Evolutionary conservation across 1,139 yeast species (phyloP).

Genomic region (Blastobotrys proliferans): DNA sequence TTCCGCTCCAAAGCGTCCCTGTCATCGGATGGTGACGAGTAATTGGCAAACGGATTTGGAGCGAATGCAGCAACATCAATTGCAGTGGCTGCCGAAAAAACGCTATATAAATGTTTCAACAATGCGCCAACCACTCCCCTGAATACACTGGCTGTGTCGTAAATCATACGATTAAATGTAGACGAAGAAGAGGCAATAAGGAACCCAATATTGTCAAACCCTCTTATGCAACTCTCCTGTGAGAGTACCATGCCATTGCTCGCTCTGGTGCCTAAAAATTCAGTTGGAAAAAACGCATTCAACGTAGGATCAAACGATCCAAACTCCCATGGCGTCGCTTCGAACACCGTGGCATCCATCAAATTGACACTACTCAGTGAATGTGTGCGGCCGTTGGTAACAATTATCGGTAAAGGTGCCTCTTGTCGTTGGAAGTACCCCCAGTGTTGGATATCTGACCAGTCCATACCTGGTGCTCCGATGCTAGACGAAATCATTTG

Average conservation of each 20-base stretch:
- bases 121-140: not conserved
- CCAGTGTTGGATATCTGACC: slow-evolving; percentile 55
- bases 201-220: slow-evolving; percentile 73
- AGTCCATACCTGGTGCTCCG: slow-evolving; percentile 60
- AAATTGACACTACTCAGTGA: slow-evolving; percentile 29
- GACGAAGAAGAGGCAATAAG: slow-evolving; percentile 74
- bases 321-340: slow-evolving; percentile 75
- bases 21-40: not conserved
- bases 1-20: not conserved
- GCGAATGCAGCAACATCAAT: slow-evolving; percentile 61
- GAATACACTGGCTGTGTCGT: not conserved
- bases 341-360: slow-evolving; percentile 66
- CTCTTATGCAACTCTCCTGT: slow-evolving; percentile 48
- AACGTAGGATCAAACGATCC: slow-evolving; percentile 88
- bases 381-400: slow-evolving; percentile 74
- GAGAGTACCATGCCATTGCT: slow-evolving; percentile 60
- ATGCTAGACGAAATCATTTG: slow-evolving; percentile 55
- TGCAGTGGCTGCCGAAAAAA: slow-evolving; percentile 25
- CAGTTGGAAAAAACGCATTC: slow-evolving; percentile 59
- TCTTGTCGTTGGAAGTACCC: slow-evolving; percentile 50
- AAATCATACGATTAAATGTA: slow-evolving; percentile 57
- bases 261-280: slow-evolving; percentile 70
- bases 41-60: slow-evolving; percentile 64
- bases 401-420: slow-evolving; percentile 83
- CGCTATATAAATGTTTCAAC: slow-evolving; percentile 1